Evolutionary conservation across 495 filamentous ascomycete genomes (phyloP).

Genomic region (Penicillium arizonense): DNA sequence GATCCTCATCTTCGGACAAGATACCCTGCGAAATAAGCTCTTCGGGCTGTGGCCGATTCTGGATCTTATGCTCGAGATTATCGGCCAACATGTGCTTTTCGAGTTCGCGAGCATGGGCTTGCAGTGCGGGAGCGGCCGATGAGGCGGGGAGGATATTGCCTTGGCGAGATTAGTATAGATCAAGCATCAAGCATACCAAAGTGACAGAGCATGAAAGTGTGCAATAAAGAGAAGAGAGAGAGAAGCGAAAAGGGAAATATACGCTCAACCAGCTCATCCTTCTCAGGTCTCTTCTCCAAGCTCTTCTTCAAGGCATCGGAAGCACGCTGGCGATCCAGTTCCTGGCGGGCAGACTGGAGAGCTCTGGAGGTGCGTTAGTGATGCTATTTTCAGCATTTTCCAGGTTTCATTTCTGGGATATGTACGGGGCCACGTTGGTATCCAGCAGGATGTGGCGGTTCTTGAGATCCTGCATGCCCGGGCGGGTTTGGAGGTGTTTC

Average conservation of each 20-base stretch:
- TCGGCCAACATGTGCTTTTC: slow-evolving; percentile 83
- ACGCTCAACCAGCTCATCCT: slow-evolving; percentile 72
- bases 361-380: slow-evolving; percentile 35
- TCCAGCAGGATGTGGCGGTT: slow-evolving; percentile 71
- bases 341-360: slow-evolving; percentile 58
- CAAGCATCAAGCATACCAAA: background rate
- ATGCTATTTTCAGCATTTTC: background rate
- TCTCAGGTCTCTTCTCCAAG: slow-evolving; percentile 61
- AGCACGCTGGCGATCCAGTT: slow-evolving; percentile 63
- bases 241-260: slow-evolving; percentile 24
- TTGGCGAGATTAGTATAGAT: slow-evolving; percentile 23
- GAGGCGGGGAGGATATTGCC: slow-evolving; percentile 75
- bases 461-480: slow-evolving; percentile 77
- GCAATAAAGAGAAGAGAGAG: background rate
- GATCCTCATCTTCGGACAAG: slow-evolving; percentile 59
- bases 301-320: slow-evolving; percentile 67
- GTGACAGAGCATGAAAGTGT: background rate
- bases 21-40: slow-evolving; percentile 77
- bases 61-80: slow-evolving; percentile 77
- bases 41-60: slow-evolving; percentile 70
- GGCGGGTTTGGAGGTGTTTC: slow-evolving; percentile 76
- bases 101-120: slow-evolving; percentile 75
- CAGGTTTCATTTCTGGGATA: background rate
- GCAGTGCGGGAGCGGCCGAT: slow-evolving; percentile 70
- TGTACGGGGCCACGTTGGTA: slow-evolving; percentile 66